phyloP scores from a whole-genome alignment of 208 protist genomes.

The Crithidia sp. region DNA sequence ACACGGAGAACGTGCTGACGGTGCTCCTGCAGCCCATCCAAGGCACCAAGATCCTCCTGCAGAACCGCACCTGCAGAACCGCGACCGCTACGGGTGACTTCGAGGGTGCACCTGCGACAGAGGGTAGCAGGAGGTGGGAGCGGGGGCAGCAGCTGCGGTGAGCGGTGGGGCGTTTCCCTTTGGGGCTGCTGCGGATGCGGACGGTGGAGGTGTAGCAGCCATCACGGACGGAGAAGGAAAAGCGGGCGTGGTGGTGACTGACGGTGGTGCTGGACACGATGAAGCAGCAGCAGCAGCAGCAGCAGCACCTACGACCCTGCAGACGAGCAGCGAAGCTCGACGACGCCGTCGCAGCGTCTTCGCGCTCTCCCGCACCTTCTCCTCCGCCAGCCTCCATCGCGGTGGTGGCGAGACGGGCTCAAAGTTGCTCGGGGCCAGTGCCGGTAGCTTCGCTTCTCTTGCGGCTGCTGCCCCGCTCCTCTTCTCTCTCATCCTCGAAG shows the following conservation, averaged over 20 bases:
- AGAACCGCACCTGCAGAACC: too few relatives aligned
- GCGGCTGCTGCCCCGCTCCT: conserved; percentile 13
- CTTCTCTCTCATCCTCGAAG: conserved; percentile 57
- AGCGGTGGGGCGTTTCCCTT: neutral
- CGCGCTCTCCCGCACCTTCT: neutral
- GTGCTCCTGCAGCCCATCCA: conserved; percentile 60
- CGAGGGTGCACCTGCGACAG: too few relatives aligned
- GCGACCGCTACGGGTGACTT: too few relatives aligned
- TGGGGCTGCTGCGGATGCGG: conserved; percentile 6
- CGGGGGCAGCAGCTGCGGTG: conserved; percentile 4
- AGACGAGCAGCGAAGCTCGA: neutral
- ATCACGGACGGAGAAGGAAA: neutral
- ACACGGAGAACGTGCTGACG: conserved; percentile 60
- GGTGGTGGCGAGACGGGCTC: neutral
- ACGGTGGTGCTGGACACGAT: too few relatives aligned
- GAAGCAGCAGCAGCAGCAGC: too few relatives aligned
- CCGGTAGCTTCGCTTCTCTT: neutral
- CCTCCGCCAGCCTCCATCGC: neutral
- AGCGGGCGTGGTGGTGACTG: too few relatives aligned
- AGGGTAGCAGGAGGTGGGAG: conserved; percentile 28
- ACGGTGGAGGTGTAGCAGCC: neutral
- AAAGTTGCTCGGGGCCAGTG: neutral
- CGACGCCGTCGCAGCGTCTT: neutral
- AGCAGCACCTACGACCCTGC: neutral
- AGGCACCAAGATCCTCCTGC: conserved; percentile 71